These are phyloP conservation scores for Metschnikowia gelsemii DNA, from an alignment of 805 yeast species.

Conservation along the genomic window DNA sequence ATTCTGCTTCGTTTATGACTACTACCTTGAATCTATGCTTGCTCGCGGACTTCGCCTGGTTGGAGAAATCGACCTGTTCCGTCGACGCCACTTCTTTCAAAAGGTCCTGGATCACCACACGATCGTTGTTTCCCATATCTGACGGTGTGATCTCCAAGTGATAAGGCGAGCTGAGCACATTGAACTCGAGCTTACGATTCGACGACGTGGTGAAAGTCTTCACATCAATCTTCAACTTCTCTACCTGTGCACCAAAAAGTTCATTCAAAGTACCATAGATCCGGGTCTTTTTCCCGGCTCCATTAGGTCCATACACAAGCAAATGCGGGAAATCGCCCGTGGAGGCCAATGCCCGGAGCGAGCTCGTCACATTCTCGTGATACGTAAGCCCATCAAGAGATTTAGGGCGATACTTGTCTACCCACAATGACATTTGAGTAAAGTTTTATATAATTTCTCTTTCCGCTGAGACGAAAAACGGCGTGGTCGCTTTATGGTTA, in stretches of 20 bases:
- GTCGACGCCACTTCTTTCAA: conserved; percentile 93
- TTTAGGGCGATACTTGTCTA: conserved; percentile 87
- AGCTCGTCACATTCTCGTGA: conserved; percentile 62
- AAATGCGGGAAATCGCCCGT: conserved; percentile 92
- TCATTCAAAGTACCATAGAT: conserved; percentile 75
- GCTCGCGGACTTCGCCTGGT: conserved; percentile 38
- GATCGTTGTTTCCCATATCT: conserved; percentile 94
- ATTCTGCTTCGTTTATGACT: conserved; percentile 88
- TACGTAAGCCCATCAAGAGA: conserved; percentile 61
- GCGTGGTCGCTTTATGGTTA: too few relatives aligned
- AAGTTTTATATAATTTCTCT: neutral
- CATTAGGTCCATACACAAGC: conserved; percentile 91
- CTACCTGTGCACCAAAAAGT: conserved; percentile 80
- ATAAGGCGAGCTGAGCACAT: conserved; percentile 85
- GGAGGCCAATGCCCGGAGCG: conserved; percentile 57
- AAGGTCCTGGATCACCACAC: conserved; percentile 91
- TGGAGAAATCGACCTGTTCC: conserved; percentile 83
- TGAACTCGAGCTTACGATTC: conserved; percentile 81
- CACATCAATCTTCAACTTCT: conserved; percentile 80
- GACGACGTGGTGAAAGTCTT: conserved; percentile 75
- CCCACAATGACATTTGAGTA: conserved; percentile 86
- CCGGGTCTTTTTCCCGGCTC: conserved; percentile 96
- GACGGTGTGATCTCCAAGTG: conserved; percentile 96
- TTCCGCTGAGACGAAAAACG: neutral
- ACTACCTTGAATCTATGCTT: conserved; percentile 71